Conservation (phyloP, 2,329 filamentous ascomycete genomes). For the Chaetoscypha palmicola region DNA sequence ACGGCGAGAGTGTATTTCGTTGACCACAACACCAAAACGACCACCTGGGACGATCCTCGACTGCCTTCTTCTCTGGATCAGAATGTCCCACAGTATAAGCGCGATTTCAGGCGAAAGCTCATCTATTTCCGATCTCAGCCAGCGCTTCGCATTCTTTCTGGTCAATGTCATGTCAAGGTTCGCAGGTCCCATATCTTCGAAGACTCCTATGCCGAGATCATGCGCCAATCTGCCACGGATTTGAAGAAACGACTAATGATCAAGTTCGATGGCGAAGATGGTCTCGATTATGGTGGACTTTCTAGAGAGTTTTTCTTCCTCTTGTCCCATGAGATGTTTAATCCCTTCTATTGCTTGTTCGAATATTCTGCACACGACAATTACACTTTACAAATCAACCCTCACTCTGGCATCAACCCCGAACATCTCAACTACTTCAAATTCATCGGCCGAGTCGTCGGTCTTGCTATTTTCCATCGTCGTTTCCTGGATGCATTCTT, state of each 20-base stretch:
- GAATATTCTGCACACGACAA: slow-evolving; percentile 99
- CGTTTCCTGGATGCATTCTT: slow-evolving; percentile 98
- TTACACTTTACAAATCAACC: slow-evolving; percentile 99
- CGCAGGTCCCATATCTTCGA: slow-evolving; percentile 96
- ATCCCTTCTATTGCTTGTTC: slow-evolving; percentile 98
- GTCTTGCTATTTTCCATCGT: slow-evolving; percentile 94
- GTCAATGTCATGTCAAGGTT: slow-evolving; percentile 97
- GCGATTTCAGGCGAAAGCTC: slow-evolving; percentile 93
- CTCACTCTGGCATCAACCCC: slow-evolving; percentile 97
- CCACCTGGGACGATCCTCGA: slow-evolving; percentile 96
- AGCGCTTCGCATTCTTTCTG: slow-evolving; percentile 87
- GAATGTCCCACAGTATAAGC: slow-evolving; percentile 98
- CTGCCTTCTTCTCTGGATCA: slow-evolving; percentile 94
- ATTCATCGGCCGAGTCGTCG: slow-evolving; percentile 96
- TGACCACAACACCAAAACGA: slow-evolving; percentile 99
- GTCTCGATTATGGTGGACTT: slow-evolving; percentile 93
- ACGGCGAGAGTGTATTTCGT: slow-evolving; percentile 98
- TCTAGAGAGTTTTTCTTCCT: slow-evolving; percentile 99
- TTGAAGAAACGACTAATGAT: slow-evolving; percentile 99
- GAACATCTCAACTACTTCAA: slow-evolving; percentile 99
- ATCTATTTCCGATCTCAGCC: slow-evolving; percentile 99
- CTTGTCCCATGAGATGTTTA: slow-evolving; percentile 99
- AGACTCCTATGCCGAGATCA: slow-evolving; percentile 97
- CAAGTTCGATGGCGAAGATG: slow-evolving; percentile 98
- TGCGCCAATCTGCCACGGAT: slow-evolving; percentile 89